Percentiles rank a stretch among this genome's conserved stretches.
phyloP scores from a whole-genome alignment of 768 basidiomycete species.

The Boletus insuetus region DNA sequence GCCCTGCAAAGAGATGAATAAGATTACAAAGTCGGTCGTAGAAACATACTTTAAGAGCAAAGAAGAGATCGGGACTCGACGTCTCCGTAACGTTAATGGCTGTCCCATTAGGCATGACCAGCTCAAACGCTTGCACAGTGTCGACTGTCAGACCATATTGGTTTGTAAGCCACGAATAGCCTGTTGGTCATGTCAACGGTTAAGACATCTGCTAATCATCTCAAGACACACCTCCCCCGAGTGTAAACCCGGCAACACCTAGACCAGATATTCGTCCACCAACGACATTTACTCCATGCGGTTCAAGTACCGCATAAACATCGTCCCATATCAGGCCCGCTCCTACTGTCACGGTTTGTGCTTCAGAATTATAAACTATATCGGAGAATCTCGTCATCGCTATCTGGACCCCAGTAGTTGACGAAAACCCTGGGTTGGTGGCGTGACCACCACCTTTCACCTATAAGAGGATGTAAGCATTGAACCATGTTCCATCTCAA shows the following conservation, averaged over 20 bases:
- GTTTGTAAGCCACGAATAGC: conserved; percentile 49
- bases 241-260: conserved; percentile 55
- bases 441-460: conserved; percentile 64
- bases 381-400: conserved; percentile 49
- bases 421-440: conserved; percentile 53
- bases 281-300: conserved; percentile 49
- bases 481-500: background rate
- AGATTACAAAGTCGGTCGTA: background rate
- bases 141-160: conserved; percentile 58
- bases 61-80: conserved; percentile 40
- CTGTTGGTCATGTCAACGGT: background rate
- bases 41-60: conserved; percentile 36
- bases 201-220: background rate
- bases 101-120: conserved; percentile 48
- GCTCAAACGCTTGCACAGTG: conserved; percentile 51
- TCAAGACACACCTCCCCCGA: conserved; percentile 41
- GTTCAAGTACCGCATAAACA: conserved; percentile 49
- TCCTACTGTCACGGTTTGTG: conserved; percentile 39
- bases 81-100: conserved; percentile 33
- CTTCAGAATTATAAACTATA: conserved; percentile 33
- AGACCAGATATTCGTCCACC: conserved; percentile 54
- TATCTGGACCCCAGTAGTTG: conserved; percentile 55
- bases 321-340: conserved; percentile 59
- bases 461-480: conserved; percentile 26
- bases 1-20: conserved; percentile 36